Evolutionary conservation across 78 protist species (phyloP), one percentile per base, ranked within the genome.

Genomic region (Emiliania huxleyi): DNA sequence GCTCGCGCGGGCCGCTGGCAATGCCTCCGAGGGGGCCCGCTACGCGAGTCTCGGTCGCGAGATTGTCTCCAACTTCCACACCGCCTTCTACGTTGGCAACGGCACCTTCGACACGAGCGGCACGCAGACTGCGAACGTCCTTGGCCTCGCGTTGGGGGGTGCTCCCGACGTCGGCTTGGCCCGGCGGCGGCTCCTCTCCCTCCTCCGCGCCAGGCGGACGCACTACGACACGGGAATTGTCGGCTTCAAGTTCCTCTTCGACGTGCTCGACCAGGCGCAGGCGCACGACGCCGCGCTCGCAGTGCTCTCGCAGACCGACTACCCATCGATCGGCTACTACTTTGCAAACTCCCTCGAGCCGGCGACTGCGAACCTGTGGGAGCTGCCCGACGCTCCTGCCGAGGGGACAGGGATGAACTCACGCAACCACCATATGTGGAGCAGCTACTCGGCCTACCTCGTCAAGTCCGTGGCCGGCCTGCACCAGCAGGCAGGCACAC

Each of bases 351-450:
- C 8, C 8, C 8, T 91, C 33, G 93, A 91, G 21, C 75, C 11
- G 37, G 90, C 93, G 37, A 62, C 23, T 8, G 11, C 23, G 75
- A 91, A 44, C 77, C 87, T 83, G 38, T 91, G 93, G 93, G 93
- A 91, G 75, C 12, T 91, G 56, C 37, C 35, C 37, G 93, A 91
- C 49, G 93, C 77, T 19, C 87, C 89, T 23, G 6, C 22, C 0
- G 90, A 91, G 62, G 93, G 93, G 6, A 11, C 77, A 33, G 87
- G 79, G 42, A 91, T 91, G 93, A 79, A 91, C 93, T 91, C 93
- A 8, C 87, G 93, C 0, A 83, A 77, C 77, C 93, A 91, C 44
- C 93, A 91, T 48, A 91, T 91, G 93, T 91, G 71, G 90, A n/a
- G 40, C 29, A 73, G 40, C 29, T 91, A 46, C 79, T 69, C 55